A percentile compares a stretch with the other conserved stretches of the same genome.
phyloP scores from a whole-genome alignment of 129 eudicot species.

The Kitagawia praeruptora region DNA sequence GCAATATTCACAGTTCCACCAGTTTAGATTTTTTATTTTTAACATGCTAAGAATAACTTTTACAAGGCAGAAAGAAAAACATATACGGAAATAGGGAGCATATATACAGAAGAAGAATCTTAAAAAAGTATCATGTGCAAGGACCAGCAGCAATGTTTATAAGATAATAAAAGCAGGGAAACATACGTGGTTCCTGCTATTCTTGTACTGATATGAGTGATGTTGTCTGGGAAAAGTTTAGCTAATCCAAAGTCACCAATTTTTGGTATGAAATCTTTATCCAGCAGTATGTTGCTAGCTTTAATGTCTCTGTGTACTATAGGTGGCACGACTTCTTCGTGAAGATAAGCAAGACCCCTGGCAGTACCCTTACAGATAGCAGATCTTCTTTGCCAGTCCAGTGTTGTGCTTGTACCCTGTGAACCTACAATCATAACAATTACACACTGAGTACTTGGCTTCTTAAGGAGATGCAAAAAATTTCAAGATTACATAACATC shows the following conservation, averaged over 20 bases:
- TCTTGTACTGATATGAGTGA: constrained; percentile 91
- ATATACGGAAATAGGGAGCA: background rate
- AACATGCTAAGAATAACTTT: background rate
- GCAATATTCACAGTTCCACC: background rate
- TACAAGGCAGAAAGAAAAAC: background rate
- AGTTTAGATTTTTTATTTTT: background rate
- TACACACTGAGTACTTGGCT: background rate
- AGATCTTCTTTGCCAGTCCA: constrained; percentile 66
- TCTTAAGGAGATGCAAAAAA: background rate
- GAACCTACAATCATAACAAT: constrained; percentile 39
- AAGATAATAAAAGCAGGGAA: background rate
- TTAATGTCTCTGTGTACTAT: constrained; percentile 90
- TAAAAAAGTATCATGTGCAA: background rate
- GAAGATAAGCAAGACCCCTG: constrained; percentile 85
- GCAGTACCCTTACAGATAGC: constrained; percentile 80
- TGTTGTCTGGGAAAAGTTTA: constrained; percentile 87
- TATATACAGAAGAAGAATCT: background rate
- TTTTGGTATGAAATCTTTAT: constrained; percentile 63
- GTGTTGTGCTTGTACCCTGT: constrained; percentile 19
- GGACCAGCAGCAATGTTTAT: background rate
- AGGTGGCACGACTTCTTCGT: constrained; percentile 89
- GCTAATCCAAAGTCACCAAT: constrained; percentile 98
- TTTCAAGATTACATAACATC: background rate
- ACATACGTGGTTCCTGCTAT: constrained; percentile 96
- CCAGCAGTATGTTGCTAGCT: constrained; percentile 91